phyloP scores from a whole-genome alignment of 768 basidiomycete genomes.

The Pholiota microspora region DNA sequence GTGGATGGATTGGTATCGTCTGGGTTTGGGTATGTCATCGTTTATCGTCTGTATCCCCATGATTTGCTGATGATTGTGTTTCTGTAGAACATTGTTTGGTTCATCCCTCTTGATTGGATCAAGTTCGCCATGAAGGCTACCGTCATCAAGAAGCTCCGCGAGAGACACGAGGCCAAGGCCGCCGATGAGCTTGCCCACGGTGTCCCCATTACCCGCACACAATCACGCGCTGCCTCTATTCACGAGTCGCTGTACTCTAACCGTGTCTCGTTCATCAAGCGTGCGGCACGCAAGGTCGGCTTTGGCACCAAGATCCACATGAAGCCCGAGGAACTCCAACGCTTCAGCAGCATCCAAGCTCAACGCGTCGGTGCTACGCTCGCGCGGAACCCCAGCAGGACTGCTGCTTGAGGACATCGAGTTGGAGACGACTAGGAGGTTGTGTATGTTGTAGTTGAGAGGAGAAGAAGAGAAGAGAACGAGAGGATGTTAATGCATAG shows the following conservation, averaged over 20 bases:
- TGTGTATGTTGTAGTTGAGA: background rate
- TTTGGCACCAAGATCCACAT: conserved; percentile 79
- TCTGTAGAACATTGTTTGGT: conserved; percentile 91
- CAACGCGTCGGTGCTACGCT: conserved; percentile 73
- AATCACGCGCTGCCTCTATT: conserved; percentile 85
- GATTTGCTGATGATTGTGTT: conserved; percentile 12
- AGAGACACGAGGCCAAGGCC: conserved; percentile 57
- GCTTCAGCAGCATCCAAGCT: conserved; percentile 87
- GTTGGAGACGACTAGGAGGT: background rate
- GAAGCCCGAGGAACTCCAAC: conserved; percentile 81
- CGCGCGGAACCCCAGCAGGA: conserved; percentile 73
- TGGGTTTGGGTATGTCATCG: conserved; percentile 84
- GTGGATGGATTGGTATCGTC: conserved; percentile 95
- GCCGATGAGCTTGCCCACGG: conserved; percentile 41
- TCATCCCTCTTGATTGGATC: conserved; percentile 91
- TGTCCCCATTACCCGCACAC: conserved; percentile 80
- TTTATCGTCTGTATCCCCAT: background rate
- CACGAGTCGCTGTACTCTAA: conserved; percentile 95
- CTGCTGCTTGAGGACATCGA: conserved; percentile 20
- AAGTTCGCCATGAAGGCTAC: conserved; percentile 97
- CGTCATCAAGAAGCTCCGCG: conserved; percentile 80
- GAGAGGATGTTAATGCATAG: conserved; percentile 8
- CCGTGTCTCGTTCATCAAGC: conserved; percentile 90
- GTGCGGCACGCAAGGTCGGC: conserved; percentile 85
- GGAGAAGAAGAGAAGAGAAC: conserved; percentile 6